Base-by-base conservation (phyloP, 2,329 filamentous ascomycete genomes). In the Paraphaeosphaeria sporulosa region DNA sequence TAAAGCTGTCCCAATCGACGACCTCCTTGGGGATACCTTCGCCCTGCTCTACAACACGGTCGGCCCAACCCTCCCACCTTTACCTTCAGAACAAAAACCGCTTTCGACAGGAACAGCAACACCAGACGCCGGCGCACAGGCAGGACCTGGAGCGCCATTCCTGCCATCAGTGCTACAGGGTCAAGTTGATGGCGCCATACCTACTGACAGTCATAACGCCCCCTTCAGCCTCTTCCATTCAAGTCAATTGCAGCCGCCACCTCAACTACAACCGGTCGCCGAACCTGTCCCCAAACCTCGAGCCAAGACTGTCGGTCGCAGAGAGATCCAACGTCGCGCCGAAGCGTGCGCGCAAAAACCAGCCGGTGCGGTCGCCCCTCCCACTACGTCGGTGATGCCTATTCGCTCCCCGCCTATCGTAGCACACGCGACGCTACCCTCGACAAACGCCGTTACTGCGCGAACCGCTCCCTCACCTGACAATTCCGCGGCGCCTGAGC, bases 11-110 rank as follows among this genome's bases (percentile, higher is more conserved):
- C 84, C 89, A 10, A 94, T 98, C 47, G 95, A 99, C 70, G 95
- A 99, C 71, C 85, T 98, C n/a, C 91, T 97, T 65, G 91, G 90
- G 23, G 95, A 99, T 77, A 89, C 91, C 51, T 99, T 97, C 76
- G 90, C 92, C 1, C 85, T 88, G 51, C 82, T 96, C 17, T 95
- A 92, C 73, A 83, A 85, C 19, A 86, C 89, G 32, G 80, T 93
- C 51, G 87, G 87, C 1, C 85, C 85, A 44, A 83, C 82, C 3
- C 78, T 93, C n/a, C 79, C 84, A 48, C 73, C 72, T 8, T 59
- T 75, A 79, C 85, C 23, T 81, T 65, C 85, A 77, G 67, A 85
- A 61, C 68, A 64, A 47, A 71, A 64, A 40, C 70, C 64, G 42
- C 54, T 67, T 57, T 61, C 57, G 17, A 61, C 63, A 42, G 60